Base-by-base conservation (phyloP, 345 rosid species). In the Citrus cavaleriei region DNA sequence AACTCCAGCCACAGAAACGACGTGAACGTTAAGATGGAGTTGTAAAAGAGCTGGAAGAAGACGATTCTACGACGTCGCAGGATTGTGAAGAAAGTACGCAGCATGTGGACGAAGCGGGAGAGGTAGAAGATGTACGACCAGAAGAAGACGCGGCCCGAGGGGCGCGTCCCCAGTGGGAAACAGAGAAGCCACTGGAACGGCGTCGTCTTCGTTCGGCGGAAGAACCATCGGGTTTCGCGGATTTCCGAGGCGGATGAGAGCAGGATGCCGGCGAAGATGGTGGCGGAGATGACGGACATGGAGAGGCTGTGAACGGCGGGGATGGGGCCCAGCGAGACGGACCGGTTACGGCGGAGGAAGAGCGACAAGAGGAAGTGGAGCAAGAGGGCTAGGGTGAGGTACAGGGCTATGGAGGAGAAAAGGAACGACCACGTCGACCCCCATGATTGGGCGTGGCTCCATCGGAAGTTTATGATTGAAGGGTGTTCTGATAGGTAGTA, bases 131-230 rank as follows among this genome's bases (percentile, higher is more conserved):
- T 80, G 82, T 95, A 95, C 0, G 98, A 95, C 98, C 98, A 95
- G 88, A 95, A 95, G 87, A 95, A 95, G 74, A 95, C 98, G 5
- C 98, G 97, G 16, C 98, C 98, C 0, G 98, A 93, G 3, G 98
- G 95, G 3, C 98, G 91, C 22, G 95, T 95, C 0, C 98, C 98
- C 22, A 91, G 88, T 0, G 98, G 98, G 73, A 93, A 95, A 77
- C 98, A 95, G 72, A 95, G 95, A 34, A 95, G 90, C 98, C 98
- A 95, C 67, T 93, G 98, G 57, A 93, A 83, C 2, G 98, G 91
- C 66, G 96, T 90, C 76, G 96, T 91, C 46, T 85, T 88, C 42
- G 88, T 80, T 0, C 95, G 91, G 0, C 93, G 83, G 93, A 95
- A 92, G 57, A 91, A 81, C 98, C 98, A 95, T 18, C 94, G 82